Percentiles rank a stretch among this genome's conserved stretches.
Evolutionary conservation across 2,329 filamentous ascomycete genomes (phyloP).

Genomic region (Microdochium nivale): DNA sequence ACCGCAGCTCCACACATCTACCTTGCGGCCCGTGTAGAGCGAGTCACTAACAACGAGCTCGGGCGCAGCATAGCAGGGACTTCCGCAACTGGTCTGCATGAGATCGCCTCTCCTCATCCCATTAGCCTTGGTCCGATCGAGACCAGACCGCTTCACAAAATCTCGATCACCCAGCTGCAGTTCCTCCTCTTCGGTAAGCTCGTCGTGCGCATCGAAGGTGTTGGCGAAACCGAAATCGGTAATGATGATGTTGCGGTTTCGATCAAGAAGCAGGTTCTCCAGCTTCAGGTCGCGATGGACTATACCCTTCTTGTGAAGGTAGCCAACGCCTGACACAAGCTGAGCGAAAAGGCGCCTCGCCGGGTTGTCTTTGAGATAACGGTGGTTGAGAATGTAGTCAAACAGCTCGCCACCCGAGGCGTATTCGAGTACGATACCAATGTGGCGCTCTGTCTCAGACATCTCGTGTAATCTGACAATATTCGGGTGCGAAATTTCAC

Average conservation of each 20-base stretch:
- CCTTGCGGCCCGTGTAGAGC: conserved; percentile 92
- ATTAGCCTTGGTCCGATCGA: conserved; percentile 69
- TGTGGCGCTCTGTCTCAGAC: conserved; percentile 94
- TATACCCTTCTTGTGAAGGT: conserved; percentile 97
- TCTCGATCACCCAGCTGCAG: conserved; percentile 79
- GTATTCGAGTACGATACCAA: conserved; percentile 97
- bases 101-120: conserved; percentile 81
- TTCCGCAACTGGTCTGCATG: conserved; percentile 98
- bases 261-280: conserved; percentile 88
- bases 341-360: conserved; percentile 90
- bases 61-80: conserved; percentile 93
- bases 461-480: conserved; percentile 97
- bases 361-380: conserved; percentile 89
- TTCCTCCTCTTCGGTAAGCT: conserved; percentile 85
- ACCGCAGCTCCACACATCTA: conserved; percentile 98
- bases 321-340: conserved; percentile 91
- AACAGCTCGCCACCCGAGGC: conserved; percentile 96
- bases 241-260: conserved; percentile 98
- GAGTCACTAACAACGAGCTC: conserved; percentile 97
- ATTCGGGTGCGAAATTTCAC: conserved; percentile 84
- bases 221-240: conserved; percentile 99
- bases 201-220: conserved; percentile 84
- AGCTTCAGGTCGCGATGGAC: conserved; percentile 95
- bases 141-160: conserved; percentile 75
- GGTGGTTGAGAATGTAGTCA: conserved; percentile 94